A percentile compares a stretch with the other conserved stretches of the same genome.
Evolutionary conservation across 768 basidiomycete genomes (phyloP).

Genomic region (Baorangia bicolor): DNA sequence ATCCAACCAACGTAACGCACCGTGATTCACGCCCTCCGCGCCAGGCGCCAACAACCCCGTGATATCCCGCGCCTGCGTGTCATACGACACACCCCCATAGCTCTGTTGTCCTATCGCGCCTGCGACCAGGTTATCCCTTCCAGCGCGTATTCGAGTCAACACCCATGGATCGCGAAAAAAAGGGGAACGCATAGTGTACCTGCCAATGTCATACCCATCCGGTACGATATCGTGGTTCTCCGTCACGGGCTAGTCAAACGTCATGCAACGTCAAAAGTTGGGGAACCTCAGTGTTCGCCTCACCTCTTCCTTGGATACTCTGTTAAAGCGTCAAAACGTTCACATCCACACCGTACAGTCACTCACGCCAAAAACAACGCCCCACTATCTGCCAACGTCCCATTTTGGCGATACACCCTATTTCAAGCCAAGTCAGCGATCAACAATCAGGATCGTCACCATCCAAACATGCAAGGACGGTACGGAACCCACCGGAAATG

Average conservation of each 20-base stretch:
- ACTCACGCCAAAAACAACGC: constrained; percentile 61
- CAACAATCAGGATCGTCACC: no score
- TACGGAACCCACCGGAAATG: constrained; percentile 42
- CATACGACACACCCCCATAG: constrained; percentile 47
- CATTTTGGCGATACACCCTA: constrained; percentile 58
- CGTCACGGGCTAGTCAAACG: constrained; percentile 21
- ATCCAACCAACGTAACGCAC: constrained; percentile 25
- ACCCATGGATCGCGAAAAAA: no score
- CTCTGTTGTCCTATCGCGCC: constrained; percentile 38
- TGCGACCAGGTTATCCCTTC: constrained; percentile 40
- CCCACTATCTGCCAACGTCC: constrained; percentile 45
- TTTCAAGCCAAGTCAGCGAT: neutral
- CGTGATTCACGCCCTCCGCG: constrained; percentile 50
- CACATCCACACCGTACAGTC: neutral
- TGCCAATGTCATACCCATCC: constrained; percentile 50
- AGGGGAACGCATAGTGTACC: constrained; percentile 25
- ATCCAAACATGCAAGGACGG: no score
- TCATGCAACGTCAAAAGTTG: neutral
- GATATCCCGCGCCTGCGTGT: constrained; percentile 44
- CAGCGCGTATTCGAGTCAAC: neutral
- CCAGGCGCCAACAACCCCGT: constrained; percentile 57
- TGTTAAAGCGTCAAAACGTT: constrained; percentile 9
- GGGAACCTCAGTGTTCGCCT: neutral
- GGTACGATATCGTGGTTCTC: constrained; percentile 43
- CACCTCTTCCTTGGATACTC: constrained; percentile 50